phyloP scores from a whole-genome alignment of 23 red algal genomes.

The Gracilaria domingensis region DNA sequence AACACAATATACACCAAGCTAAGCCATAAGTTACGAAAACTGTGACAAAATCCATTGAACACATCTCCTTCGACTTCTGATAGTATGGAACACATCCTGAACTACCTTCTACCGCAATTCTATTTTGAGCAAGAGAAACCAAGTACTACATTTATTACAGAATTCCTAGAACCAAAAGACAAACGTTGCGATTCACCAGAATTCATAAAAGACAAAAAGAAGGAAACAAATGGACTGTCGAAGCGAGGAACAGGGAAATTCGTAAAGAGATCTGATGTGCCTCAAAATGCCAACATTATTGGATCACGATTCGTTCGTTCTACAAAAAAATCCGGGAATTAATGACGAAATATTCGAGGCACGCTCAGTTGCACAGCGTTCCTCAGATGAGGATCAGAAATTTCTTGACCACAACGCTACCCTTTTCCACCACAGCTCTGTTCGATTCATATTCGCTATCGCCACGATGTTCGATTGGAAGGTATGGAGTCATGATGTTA shows the following conservation, averaged over 20 bases:
- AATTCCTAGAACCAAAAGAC: too few species aligned
- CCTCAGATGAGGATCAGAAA: slow-evolving; percentile 26
- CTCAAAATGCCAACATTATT: neutral
- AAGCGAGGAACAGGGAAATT: neutral
- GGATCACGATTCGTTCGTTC: slow-evolving; percentile 8
- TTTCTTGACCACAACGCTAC: neutral
- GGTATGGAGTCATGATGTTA: slow-evolving; percentile 37
- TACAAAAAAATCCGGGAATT: neutral
- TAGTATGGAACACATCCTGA: too few species aligned
- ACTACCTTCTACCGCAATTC: too few species aligned
- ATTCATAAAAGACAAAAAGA: neutral
- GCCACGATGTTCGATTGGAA: neutral
- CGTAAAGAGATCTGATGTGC: neutral
- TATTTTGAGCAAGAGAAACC: too few species aligned
- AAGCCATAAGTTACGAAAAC: too few species aligned
- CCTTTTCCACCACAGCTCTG: neutral
- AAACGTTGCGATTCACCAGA: neutral
- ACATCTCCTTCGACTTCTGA: too few species aligned
- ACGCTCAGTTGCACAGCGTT: neutral
- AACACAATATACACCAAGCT: too few species aligned
- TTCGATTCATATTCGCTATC: neutral
- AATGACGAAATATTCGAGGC: neutral
- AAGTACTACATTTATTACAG: too few species aligned
- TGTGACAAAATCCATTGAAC: too few species aligned
- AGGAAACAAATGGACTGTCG: neutral